Percentiles rank a stretch among this genome's conserved stretches.
phyloP scores from a whole-genome alignment of 306 rosid genomes.

The Astragalus glycyphyllos region DNA sequence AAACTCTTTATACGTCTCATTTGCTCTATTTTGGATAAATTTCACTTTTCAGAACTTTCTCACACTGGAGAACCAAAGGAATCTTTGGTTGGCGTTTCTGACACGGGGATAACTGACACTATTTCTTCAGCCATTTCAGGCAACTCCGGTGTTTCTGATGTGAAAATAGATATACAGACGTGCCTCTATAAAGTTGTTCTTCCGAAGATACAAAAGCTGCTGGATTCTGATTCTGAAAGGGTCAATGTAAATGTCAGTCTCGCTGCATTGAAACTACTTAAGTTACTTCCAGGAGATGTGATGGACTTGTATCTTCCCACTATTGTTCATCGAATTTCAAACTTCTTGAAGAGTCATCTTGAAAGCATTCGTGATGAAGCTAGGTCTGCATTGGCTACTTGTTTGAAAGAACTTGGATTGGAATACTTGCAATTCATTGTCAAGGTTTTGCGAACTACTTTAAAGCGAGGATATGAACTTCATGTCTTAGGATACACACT shows the following conservation, averaged over 20 bases:
- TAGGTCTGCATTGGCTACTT: slow-evolving; percentile 82
- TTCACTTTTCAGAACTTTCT: slow-evolving; percentile 67
- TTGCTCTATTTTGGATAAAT: slow-evolving; percentile 82
- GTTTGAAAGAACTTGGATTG: slow-evolving; percentile 93
- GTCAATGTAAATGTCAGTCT: slow-evolving; percentile 78
- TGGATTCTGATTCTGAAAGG: slow-evolving; percentile 77
- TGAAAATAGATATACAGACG: slow-evolving; percentile 59
- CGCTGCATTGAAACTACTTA: slow-evolving; percentile 83
- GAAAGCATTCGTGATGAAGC: slow-evolving; percentile 95
- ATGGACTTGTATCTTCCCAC: slow-evolving; percentile 87
- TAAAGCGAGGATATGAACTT: slow-evolving; percentile 89
- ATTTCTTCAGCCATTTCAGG: slow-evolving; percentile 34
- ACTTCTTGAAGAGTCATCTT: slow-evolving; percentile 78
- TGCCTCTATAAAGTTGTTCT: slow-evolving; percentile 71
- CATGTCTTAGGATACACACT: slow-evolving; percentile 93
- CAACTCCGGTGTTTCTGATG: slow-evolving; percentile 41
- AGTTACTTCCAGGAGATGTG: slow-evolving; percentile 80
- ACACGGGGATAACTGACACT: slow-evolving; percentile 37
- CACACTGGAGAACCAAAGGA: slow-evolving; percentile 37
- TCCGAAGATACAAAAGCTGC: slow-evolving; percentile 80
- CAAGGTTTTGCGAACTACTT: slow-evolving; percentile 68
- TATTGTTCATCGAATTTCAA: slow-evolving; percentile 77
- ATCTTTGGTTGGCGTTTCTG: slow-evolving; percentile 49
- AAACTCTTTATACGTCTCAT: slow-evolving; percentile 69
- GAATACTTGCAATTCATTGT: slow-evolving; percentile 83